Evolutionary conservation across 1,139 yeast genomes (phyloP), one percentile per base, ranked within the genome.

Genomic region (Dujonia santamariae): DNA sequence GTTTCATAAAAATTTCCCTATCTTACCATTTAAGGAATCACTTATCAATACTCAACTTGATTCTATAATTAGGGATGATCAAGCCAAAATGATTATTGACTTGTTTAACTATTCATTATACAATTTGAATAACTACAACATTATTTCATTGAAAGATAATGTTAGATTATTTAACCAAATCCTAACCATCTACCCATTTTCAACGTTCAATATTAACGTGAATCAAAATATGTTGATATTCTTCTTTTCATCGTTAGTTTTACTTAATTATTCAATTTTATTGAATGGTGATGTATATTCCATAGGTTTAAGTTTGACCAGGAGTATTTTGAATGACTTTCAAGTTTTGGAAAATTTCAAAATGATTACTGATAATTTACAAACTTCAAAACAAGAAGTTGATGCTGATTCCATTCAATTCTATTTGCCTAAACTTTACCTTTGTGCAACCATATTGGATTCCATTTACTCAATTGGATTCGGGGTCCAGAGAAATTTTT

Each of bases 211-310:
- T 7, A 38, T 52, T 6, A 46, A 46, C 9, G 43, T 58, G 11
- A 54, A 50, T 40, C 67, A 64, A 31, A 48, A 51, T 25, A 50
- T 63, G 49, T 45, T 67, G 54, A 47, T 53, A 32, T 63, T 50
- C 37, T 75, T 45, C 58, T 64, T 77, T 27, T 57, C 74, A 2
- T 59, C 79, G 0, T 62, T 80, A 39, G 61, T 75, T 1, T 43
- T 80, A 16, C 48, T 78, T 27, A 80, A 80, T 47, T 82, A 78
- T 48, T 57, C 77, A 2, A 64, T 79, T 13, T 57, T 80, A 3
- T 57, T 80, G 37, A 74, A 75, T 31, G 85, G 85, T 1, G 78
- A 72, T 40, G 67, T 67, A 28, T 78, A 75, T 48, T 68, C 80
- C 1, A 55, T 75, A 34, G 80, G 81, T 0, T 59, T 80, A 26